phyloP scores from a whole-genome alignment of 129 eudicot genomes.

The Artemisia annua region DNA sequence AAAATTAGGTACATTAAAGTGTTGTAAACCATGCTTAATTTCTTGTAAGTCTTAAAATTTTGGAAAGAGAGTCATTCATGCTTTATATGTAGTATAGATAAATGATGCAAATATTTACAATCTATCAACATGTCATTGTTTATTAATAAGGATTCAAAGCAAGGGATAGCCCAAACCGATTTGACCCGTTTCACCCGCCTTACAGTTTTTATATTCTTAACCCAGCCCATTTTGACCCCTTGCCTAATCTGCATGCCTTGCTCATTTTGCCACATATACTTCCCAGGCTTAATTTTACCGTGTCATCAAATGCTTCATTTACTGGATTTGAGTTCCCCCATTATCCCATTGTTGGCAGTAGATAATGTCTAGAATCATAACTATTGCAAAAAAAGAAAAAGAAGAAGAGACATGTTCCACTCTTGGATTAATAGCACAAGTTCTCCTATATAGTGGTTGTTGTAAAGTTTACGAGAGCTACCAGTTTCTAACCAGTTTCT shows the following conservation, averaged over 20 bases:
- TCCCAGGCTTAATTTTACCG: not conserved
- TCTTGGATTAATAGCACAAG: not conserved
- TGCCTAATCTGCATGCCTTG: not conserved
- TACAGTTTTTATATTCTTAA: not conserved
- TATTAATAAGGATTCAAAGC: too few relatives aligned
- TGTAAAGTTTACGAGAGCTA: not conserved
- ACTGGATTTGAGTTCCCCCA: not conserved
- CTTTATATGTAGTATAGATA: too few relatives aligned
- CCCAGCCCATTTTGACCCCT: not conserved
- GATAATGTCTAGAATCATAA: not conserved
- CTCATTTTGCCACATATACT: not conserved
- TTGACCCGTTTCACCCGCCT: not conserved
- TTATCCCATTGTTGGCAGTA: not conserved
- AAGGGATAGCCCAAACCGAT: not conserved
- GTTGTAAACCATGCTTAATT: too few relatives aligned
- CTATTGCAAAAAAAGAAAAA: not conserved
- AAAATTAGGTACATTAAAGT: too few relatives aligned
- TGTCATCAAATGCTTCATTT: not conserved
- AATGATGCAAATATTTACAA: too few relatives aligned
- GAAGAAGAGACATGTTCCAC: not conserved
- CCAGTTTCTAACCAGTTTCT: not conserved
- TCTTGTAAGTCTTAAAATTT: too few relatives aligned
- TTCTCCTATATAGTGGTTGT: not conserved
- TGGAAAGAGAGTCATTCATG: too few relatives aligned
- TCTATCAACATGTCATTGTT: too few relatives aligned